Evolutionary conservation across 2,329 filamentous ascomycete species (phyloP), one percentile per base, ranked within the genome.

Genomic region (Talaromyces sp.): DNA sequence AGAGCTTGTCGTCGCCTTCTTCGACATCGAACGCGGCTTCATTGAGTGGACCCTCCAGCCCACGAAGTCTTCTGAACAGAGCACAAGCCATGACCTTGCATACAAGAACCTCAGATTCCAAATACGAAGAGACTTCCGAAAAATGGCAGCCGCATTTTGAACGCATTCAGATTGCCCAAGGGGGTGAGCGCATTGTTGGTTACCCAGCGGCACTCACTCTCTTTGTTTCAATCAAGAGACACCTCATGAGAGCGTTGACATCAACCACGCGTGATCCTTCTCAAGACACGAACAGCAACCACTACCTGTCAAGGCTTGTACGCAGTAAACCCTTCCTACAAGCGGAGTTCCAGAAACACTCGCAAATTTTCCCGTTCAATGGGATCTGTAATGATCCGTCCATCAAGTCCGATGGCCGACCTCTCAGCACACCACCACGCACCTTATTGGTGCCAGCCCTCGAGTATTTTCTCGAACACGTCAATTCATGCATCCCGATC

Each of bases 151-250:
- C 40, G n/a, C 31, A 45, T 35, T 35, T 35, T 25, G 41, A 56
- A 22, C 41, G 40, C 15, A 43, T 56, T n/a, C 28, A 56, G 41
- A 33, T 56, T 25, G 53, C 40, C 11, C 53, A 56, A 21, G 53
- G 53, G 3, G 53, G 53, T 15, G 41, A 56, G 15, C 53, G 53
- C 22, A 56, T 43, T 8, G 41, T 45, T 1, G 40, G 40, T 17
- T 56, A 56, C 8, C 53, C 53, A 19, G 53, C 53, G 37, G 40
- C 53, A 48, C 35, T 56, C 1, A 48, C 41, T n/a, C 33, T 56
- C 10, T 43, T 56, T n/a, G 43, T 36, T 15, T 43, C 53, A n/a
- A 48, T 56, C 31, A 45, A 36, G 15, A 36, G 41, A 56, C 40
- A 36, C 6, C 21, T 56, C n/a, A n/a, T 46, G 9, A 46, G 25